A percentile compares a stretch with the other conserved stretches of the same genome.
Conservation (phyloP, 1,284 basidiomycete species). For the Ganoderma leucocontextum region DNA sequence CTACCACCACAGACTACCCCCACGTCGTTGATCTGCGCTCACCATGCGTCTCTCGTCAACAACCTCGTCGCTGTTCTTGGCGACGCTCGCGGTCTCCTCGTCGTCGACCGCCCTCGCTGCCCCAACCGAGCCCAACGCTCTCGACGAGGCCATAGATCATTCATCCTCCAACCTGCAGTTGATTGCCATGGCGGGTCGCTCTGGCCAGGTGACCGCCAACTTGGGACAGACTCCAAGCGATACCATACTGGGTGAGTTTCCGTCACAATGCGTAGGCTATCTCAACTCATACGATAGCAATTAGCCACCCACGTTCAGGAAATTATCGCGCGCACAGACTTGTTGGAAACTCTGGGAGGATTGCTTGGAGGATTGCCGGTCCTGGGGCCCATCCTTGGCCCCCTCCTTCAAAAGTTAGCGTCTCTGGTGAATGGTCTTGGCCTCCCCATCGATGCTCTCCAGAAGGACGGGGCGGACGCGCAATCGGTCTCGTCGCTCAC, state of each 20-base stretch:
- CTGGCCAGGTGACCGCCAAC: not conserved
- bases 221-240: not conserved
- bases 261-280: not conserved
- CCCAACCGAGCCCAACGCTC: slow-evolving; percentile 32
- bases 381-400: not conserved
- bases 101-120: slow-evolving; percentile 36
- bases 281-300: not conserved
- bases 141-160: slow-evolving; percentile 12
- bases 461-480: not conserved
- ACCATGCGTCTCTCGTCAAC: slow-evolving; percentile 47
- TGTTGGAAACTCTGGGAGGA: not conserved
- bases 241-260: not conserved
- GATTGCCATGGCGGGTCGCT: not conserved
- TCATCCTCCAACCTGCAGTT: not conserved
- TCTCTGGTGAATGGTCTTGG: not conserved
- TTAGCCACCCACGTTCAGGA: not conserved
- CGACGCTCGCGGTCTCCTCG: slow-evolving; percentile 45
- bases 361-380: slow-evolving; percentile 5
- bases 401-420: not conserved
- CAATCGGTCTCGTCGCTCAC: not conserved
- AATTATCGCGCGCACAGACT: not conserved
- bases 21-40: not conserved
- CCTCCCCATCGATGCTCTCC: not conserved
- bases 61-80: slow-evolving; percentile 46
- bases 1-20: slow-evolving; percentile 33